These are phyloP conservation scores for Xanthoceras sorbifolium DNA, from an alignment of 345 rosid genomes.

Conservation along the genomic window DNA sequence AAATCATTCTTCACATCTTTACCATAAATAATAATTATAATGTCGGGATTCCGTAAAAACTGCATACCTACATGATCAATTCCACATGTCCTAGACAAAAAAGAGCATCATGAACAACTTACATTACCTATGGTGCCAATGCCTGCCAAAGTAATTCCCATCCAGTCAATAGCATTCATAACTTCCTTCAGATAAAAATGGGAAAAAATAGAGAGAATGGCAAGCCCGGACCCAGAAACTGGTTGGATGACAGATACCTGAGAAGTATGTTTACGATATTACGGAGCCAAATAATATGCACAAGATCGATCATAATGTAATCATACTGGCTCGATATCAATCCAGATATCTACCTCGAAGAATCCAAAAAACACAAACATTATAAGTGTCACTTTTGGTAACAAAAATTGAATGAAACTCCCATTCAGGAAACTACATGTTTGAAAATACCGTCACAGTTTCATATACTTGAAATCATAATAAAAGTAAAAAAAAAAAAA, in stretches of 20 bases:
- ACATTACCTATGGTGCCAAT: conserved; percentile 93
- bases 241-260: conserved; percentile 98
- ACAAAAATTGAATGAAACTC: not conserved
- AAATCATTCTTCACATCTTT: not conserved
- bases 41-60: not conserved
- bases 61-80: conserved; percentile 6
- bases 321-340: not conserved
- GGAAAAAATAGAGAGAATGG: conserved; percentile 85
- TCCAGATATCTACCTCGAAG: not conserved
- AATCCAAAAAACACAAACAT: not conserved
- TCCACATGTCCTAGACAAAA: not conserved
- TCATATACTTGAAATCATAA: not conserved
- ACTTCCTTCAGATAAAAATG: conserved; percentile 95
- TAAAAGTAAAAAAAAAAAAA: too few relatives aligned
- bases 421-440: not conserved
- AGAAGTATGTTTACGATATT: conserved; percentile 19
- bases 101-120: conserved; percentile 24
- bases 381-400: not conserved
- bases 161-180: conserved; percentile 93
- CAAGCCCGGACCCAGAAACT: conserved; percentile 97
- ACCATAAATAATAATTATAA: not conserved
- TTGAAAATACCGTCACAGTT: not conserved
- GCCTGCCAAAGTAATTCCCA: conserved; percentile 90
- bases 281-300: conserved; percentile 8
- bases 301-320: conserved; percentile 15